Conservation (phyloP, 2,329 filamentous ascomycete species). For the Apiospora phragmitis region DNA sequence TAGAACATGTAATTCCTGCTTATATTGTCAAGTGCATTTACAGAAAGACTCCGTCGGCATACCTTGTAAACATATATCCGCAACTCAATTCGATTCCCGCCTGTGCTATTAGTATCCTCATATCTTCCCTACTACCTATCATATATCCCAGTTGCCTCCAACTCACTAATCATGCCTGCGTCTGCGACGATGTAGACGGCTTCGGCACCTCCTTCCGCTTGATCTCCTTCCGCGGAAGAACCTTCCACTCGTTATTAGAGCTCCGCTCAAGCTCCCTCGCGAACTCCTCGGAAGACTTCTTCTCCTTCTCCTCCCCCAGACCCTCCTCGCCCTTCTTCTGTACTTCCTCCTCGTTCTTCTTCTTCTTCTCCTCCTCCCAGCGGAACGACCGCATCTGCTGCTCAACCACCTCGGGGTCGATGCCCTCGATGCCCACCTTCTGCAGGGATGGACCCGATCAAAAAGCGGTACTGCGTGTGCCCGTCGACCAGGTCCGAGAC, state of each 20-base stretch:
- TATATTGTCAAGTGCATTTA: too few relatives aligned
- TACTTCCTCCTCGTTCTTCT: slow-evolving; percentile 21
- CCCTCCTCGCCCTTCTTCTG: too few relatives aligned
- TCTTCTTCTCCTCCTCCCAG: slow-evolving; percentile 27
- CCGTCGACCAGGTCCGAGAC: slow-evolving; percentile 67
- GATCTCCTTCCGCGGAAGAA: background rate
- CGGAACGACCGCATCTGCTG: slow-evolving; percentile 32
- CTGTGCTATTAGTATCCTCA: too few relatives aligned
- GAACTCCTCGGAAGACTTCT: background rate
- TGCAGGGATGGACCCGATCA: slow-evolving; percentile 67
- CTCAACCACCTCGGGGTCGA: slow-evolving; percentile 46
- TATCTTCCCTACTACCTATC: background rate
- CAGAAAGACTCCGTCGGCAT: too few relatives aligned
- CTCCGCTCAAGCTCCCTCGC: background rate
- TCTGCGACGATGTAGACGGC: too few relatives aligned
- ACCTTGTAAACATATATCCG: too few relatives aligned
- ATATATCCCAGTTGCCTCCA: too few relatives aligned
- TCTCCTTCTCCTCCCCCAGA: too few relatives aligned
- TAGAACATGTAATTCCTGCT: too few relatives aligned
- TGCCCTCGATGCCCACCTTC: slow-evolving; percentile 68
- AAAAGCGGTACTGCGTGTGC: slow-evolving; percentile 70
- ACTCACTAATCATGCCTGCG: too few relatives aligned
- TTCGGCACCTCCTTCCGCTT: background rate
- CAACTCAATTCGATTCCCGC: too few relatives aligned
- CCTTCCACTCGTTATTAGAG: background rate